Percentiles rank a stretch among this genome's conserved stretches.
Conservation (phyloP, 2,329 filamentous ascomycete species). For the Fonsecaea multimorphosa region DNA sequence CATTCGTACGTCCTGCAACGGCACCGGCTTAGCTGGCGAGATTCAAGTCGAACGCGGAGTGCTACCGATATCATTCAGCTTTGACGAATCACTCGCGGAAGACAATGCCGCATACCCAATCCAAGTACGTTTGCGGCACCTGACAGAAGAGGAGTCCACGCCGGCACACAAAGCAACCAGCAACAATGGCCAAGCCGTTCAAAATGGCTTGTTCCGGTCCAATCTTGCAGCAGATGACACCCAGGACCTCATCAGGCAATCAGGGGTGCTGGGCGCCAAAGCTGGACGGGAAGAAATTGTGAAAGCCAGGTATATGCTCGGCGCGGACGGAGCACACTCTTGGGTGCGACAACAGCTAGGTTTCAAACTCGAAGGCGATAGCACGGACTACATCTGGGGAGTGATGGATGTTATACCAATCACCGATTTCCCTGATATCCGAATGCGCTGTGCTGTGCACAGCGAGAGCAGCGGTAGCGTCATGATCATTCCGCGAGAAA, state of each 20-base stretch:
- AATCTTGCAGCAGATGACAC: constrained; percentile 15
- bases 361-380: constrained; percentile 62
- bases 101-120: no score
- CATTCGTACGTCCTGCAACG: no score
- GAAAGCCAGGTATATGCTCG: constrained; percentile 59
- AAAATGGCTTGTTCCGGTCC: no score
- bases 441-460: constrained; percentile 64
- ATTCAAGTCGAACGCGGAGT: no score
- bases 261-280: background rate
- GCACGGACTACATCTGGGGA: constrained; percentile 54
- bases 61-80: no score
- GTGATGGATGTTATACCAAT: constrained; percentile 60
- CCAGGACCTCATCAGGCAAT: constrained; percentile 31
- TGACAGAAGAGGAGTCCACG: no score
- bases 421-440: constrained; percentile 65
- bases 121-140: no score
- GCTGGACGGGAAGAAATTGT: constrained; percentile 9
- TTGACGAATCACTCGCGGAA: no score
- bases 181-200: no score
- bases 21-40: no score
- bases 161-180: no score
- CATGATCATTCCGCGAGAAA: constrained; percentile 71
- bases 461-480: constrained; percentile 62
- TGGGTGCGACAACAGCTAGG: constrained; percentile 67
- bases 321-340: constrained; percentile 71